Percentiles rank a stretch among this genome's conserved stretches.
These are phyloP conservation scores for Saccharomycopsis oosterbeekiorum DNA, from an alignment of 805 yeast genomes.

Conservation along the genomic window DNA sequence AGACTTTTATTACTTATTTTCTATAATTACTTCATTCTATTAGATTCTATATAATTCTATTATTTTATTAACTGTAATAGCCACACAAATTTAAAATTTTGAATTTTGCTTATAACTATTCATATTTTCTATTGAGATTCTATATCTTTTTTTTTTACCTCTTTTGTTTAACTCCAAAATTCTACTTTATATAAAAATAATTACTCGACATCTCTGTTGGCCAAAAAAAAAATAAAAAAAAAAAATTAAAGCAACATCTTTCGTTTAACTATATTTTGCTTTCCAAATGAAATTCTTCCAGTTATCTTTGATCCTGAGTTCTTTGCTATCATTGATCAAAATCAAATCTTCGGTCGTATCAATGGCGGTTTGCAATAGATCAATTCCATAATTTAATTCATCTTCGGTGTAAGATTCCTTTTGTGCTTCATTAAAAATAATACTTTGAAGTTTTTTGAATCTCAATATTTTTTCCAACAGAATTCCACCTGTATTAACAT, in stretches of 20 bases:
- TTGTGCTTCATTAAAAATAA: conserved; percentile 37
- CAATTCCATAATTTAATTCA: conserved; percentile 33
- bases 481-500: conserved; percentile 56
- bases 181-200: background rate
- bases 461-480: conserved; percentile 50
- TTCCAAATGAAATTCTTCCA: conserved; percentile 30
- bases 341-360: conserved; percentile 29
- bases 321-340: conserved; percentile 36
- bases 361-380: conserved; percentile 29
- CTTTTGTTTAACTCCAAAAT: background rate
- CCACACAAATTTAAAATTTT: background rate
- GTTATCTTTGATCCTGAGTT: conserved; percentile 50
- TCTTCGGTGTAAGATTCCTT: conserved; percentile 42
- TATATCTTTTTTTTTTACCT: background rate
- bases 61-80: background rate
- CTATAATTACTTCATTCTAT: background rate
- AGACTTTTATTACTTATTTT: no score
- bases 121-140: background rate
- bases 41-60: background rate
- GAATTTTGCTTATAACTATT: background rate
- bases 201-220: background rate
- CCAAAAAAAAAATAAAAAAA: background rate
- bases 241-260: background rate
- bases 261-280: background rate
- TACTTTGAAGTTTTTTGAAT: conserved; percentile 66